A percentile compares a stretch with the other conserved stretches of the same genome.
phyloP scores from a whole-genome alignment of 257 asterid genomes.

The Nicotiana attenuata region DNA sequence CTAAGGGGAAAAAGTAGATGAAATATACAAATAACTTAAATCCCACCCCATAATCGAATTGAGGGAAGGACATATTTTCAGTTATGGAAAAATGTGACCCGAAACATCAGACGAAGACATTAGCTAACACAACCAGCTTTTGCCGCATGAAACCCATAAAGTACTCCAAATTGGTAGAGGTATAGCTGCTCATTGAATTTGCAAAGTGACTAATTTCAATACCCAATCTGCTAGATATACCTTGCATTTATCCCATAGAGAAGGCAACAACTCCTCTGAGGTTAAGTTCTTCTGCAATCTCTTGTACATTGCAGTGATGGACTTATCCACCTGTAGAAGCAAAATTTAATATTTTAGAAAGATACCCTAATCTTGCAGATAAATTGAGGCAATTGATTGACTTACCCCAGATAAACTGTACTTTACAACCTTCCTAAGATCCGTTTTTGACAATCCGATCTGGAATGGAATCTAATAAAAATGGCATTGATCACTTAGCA shows the following conservation, averaged over 20 bases:
- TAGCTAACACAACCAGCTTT: not conserved
- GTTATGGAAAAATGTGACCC: not conserved
- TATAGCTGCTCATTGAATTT: not conserved
- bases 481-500: not conserved
- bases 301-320: conserved; percentile 74
- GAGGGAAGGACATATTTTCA: not conserved
- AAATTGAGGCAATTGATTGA: conserved; percentile 12
- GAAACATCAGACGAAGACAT: not conserved
- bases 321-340: conserved; percentile 72
- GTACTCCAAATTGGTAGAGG: not conserved
- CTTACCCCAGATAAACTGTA: conserved; percentile 91
- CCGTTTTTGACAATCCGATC: conserved; percentile 78
- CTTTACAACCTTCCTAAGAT: conserved; percentile 84
- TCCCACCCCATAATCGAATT: not conserved
- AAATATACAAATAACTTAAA: not conserved
- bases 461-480: conserved; percentile 81
- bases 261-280: conserved; percentile 90
- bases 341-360: not conserved
- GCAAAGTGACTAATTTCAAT: conserved; percentile 3
- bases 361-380: not conserved
- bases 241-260: conserved; percentile 99
- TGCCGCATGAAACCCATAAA: not conserved
- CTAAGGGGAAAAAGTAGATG: not conserved
- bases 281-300: conserved; percentile 82
- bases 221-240: conserved; percentile 32